These are phyloP conservation scores for Tuber indicum DNA, from an alignment of 495 filamentous ascomycete genomes.

Conservation along the genomic window DNA sequence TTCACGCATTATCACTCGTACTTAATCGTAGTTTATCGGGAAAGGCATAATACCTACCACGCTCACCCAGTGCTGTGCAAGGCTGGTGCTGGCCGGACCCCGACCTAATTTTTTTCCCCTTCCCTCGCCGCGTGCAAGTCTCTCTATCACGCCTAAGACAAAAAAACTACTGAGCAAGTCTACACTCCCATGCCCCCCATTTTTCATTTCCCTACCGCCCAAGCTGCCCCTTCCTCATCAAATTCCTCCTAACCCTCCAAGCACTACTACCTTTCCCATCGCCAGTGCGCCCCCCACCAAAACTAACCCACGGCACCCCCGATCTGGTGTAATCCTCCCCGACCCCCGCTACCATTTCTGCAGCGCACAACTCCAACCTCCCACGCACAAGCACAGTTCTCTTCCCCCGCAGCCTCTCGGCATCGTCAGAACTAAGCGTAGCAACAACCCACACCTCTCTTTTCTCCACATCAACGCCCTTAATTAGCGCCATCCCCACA, in stretches of 20 bases:
- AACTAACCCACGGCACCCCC: constrained; percentile 40
- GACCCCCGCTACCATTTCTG: constrained; percentile 23
- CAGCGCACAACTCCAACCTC: constrained; percentile 42
- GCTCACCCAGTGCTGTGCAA: background rate
- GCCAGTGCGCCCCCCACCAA: constrained; percentile 19
- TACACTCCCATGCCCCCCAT: background rate
- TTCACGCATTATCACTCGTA: constrained; percentile 2
- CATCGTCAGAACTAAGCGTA: background rate
- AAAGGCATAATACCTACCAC: background rate
- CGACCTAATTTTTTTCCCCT: background rate
- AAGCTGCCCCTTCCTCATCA: constrained; percentile 38
- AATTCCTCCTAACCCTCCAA: constrained; percentile 43
- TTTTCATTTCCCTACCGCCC: background rate
- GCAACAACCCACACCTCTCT: constrained; percentile 28
- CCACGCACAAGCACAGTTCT: constrained; percentile 52
- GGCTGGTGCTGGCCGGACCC: background rate
- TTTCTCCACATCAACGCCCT: constrained; percentile 45
- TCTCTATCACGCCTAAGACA: background rate
- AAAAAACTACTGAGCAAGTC: background rate
- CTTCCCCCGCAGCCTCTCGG: constrained; percentile 28
- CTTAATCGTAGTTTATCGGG: background rate
- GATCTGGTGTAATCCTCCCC: constrained; percentile 7
- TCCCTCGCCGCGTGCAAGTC: background rate
- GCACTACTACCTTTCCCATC: constrained; percentile 35
- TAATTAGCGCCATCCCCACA: constrained; percentile 50